phyloP scores from a whole-genome alignment of 495 filamentous ascomycete species.

The Elasticomyces elasticus region DNA sequence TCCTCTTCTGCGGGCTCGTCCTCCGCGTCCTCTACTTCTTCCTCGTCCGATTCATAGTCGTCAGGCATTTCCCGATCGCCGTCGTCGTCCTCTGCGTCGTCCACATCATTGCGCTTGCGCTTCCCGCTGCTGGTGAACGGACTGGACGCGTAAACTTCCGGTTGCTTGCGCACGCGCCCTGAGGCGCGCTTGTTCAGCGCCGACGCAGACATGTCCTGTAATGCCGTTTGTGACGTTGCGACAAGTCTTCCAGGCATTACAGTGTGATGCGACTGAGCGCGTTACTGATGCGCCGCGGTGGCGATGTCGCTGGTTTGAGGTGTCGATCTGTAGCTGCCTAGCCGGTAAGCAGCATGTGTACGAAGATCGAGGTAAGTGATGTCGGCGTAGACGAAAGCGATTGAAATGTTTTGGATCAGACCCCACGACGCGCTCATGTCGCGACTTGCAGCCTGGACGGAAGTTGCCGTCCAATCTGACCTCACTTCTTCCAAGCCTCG shows the following conservation, averaged over 20 bases:
- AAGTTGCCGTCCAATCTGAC: neutral
- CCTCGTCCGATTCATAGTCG: constrained; percentile 47
- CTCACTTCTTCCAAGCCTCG: neutral
- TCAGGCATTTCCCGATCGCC: constrained; percentile 40
- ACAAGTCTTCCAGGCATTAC: constrained; percentile 11
- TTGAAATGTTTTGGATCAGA: too few species aligned
- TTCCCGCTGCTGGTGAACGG: constrained; percentile 35
- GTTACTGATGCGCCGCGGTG: neutral
- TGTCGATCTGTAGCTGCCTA: too few species aligned
- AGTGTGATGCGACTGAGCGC: neutral
- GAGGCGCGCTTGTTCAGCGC: constrained; percentile 17
- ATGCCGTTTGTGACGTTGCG: constrained; percentile 1
- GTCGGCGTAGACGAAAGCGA: too few species aligned
- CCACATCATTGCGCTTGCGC: constrained; percentile 42
- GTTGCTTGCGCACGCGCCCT: constrained; percentile 61
- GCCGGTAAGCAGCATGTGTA: too few species aligned
- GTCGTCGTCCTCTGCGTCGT: constrained; percentile 37
- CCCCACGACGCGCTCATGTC: neutral
- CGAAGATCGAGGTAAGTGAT: too few species aligned
- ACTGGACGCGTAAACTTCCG: constrained; percentile 48
- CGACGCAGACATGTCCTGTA: neutral
- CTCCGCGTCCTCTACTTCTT: constrained; percentile 33
- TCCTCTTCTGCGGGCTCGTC: constrained; percentile 56
- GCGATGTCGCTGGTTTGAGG: neutral
- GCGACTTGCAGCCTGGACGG: neutral